Conservation (phyloP, 2,329 filamentous ascomycete genomes). For the Cercospora berteroae region DNA sequence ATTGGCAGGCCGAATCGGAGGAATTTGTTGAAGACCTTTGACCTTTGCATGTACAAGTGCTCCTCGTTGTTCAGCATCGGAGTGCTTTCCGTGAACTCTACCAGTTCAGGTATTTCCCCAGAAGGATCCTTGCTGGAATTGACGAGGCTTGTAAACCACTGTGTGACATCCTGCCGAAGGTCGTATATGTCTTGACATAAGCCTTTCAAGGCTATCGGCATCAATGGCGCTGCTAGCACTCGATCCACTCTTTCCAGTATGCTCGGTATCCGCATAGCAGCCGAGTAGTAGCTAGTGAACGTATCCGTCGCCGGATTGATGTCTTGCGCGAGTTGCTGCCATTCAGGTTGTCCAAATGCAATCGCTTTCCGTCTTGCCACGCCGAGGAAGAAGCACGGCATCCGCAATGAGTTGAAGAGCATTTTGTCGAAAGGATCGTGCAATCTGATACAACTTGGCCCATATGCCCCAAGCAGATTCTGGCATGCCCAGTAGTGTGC, state of each 20-base stretch:
- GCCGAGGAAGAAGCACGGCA: conserved; percentile 17
- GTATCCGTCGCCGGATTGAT: not conserved
- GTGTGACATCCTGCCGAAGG: not conserved
- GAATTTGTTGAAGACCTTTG: conserved; percentile 9
- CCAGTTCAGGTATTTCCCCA: conserved; percentile 8
- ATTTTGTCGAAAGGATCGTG: conserved; percentile 15
- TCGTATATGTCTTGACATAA: conserved; percentile 1
- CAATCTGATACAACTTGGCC: conserved; percentile 13
- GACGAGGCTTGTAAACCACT: not conserved
- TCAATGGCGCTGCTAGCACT: not conserved
- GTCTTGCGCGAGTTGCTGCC: conserved; percentile 8
- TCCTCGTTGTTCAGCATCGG: conserved; percentile 10
- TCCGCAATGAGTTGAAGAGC: conserved; percentile 15
- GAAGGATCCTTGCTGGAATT: not conserved
- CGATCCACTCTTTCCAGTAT: conserved; percentile 9
- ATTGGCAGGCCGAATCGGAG: conserved; percentile 11
- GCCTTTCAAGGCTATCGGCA: not conserved
- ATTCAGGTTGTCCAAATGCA: conserved; percentile 10
- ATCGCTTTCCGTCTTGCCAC: conserved; percentile 14
- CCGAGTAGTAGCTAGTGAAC: conserved; percentile 12
- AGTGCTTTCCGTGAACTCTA: conserved; percentile 1
- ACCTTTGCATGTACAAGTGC: conserved; percentile 17
- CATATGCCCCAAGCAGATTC: conserved; percentile 11
- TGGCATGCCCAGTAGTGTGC: conserved; percentile 16
- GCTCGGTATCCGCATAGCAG: conserved; percentile 10